phyloP scores from a whole-genome alignment of 164 flowering plant species.

The Nelumbo lutea region DNA sequence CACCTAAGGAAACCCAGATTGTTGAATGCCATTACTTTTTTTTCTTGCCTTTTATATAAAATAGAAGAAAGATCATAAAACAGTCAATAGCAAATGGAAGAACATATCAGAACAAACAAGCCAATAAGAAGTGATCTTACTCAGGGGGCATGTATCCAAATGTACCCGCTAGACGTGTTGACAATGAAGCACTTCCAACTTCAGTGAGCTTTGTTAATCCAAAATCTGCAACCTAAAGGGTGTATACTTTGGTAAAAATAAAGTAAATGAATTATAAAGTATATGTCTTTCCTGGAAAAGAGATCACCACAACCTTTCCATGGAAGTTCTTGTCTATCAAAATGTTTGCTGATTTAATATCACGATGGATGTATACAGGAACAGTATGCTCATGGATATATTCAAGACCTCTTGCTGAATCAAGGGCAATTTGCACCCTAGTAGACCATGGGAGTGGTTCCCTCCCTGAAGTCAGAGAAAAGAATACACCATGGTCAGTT shows the following conservation, averaged over 20 bases:
- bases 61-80: no score
- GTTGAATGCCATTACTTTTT: neutral
- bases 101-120: neutral
- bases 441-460: conserved; percentile 72
- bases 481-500: neutral
- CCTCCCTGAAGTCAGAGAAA: conserved; percentile 37
- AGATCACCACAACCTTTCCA: conserved; percentile 58
- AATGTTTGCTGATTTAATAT: conserved; percentile 92
- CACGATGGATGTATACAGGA: conserved; percentile 92
- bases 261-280: neutral
- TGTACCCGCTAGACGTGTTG: conserved; percentile 85
- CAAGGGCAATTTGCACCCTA: conserved; percentile 92
- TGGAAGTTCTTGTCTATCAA: conserved; percentile 84
- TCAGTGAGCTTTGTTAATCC: conserved; percentile 83
- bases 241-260: neutral
- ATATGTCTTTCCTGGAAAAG: neutral
- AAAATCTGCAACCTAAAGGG: conserved; percentile 85
- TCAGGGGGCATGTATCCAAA: conserved; percentile 99
- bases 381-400: conserved; percentile 96
- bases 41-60: no score
- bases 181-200: conserved; percentile 60
- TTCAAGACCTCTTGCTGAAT: conserved; percentile 97
- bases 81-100: neutral
- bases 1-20: no score
- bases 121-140: conserved; percentile 40